Evolutionary conservation across 345 rosid species (phyloP), one percentile per base, ranked within the genome.

Genomic region (Hibiscus trionum): DNA sequence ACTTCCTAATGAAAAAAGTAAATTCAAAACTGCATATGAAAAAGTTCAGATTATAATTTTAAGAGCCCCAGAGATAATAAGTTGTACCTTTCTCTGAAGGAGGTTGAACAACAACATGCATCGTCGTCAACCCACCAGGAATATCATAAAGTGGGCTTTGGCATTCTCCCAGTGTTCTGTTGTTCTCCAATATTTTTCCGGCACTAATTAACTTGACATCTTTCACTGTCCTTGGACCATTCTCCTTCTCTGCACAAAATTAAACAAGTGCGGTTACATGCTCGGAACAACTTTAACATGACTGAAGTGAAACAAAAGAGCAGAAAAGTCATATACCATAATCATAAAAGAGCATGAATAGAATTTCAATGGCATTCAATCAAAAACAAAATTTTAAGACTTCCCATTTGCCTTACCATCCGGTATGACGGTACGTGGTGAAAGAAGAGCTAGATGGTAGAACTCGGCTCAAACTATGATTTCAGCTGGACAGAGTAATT

Each of bases 61-160:
- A 11, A 39, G 64, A 60, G 16, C 49, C 21, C 1, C 14, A 11
- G 0, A 27, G 66, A 56, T 11, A 14, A 58, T 29, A 29, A 24
- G 44, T n/a, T 16, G 65, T 82, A 93, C 99, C 99, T 85, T 87
- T 92, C 31, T 88, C 97, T 6, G 47, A 7, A 7, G 91, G 58
- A 53, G 92, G 92, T 79, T 95, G 97, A 81, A 95, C 89, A 75
- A 95, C 87, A 37, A 95, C 97, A 26, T 95, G 99, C 97, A 95
- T 95, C 39, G 97, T 95, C 74, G 96, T 95, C 66, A 95, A 89
- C 52, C 92, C 91, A 26, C 92, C 97, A 12, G 91, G 93, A 42
- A 87, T 81, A 75, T 87, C 92, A 78, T 88, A 86, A 29, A 95
- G 83, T 2, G 97, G 96, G 75, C 91, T 92, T 74, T 79, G 88